Evolutionary conservation across 306 rosid species (phyloP).

Genomic region (Rubus idaeus): DNA sequence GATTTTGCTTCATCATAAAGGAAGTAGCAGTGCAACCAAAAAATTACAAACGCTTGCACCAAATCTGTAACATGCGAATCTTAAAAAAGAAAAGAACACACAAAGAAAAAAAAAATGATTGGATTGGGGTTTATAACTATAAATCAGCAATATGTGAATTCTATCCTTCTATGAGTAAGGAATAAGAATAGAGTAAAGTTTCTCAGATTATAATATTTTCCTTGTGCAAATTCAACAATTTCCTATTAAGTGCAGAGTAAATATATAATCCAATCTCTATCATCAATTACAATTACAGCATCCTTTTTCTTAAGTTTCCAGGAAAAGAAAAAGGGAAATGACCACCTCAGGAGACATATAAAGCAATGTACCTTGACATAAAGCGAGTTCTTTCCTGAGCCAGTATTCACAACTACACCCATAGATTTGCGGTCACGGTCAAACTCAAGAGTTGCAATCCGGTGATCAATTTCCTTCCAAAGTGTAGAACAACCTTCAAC

Average conservation of each 20-base stretch:
- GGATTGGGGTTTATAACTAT: not conserved
- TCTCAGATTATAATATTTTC: not conserved
- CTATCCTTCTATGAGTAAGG: not conserved
- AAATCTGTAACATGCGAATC: not conserved
- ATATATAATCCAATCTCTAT: not conserved
- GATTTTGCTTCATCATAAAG: not conserved
- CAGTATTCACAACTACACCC: constrained; percentile 71
- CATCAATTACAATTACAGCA: not conserved
- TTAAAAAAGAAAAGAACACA: not conserved
- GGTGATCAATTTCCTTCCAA: constrained; percentile 56
- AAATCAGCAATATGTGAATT: not conserved
- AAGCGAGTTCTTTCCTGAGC: constrained; percentile 51
- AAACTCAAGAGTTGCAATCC: constrained; percentile 91
- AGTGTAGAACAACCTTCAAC: constrained; percentile 59
- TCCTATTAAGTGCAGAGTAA: not conserved
- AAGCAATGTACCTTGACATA: constrained; percentile 68
- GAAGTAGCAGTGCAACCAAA: not conserved
- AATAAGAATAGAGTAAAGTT: not conserved
- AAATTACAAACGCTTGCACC: not conserved
- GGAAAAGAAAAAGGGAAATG: not conserved
- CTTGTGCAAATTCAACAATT: not conserved
- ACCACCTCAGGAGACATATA: not conserved
- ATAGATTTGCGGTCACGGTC: constrained; percentile 87
- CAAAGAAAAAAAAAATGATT: not conserved
- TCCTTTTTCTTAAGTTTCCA: not conserved